Conservation (phyloP, 2,329 filamentous ascomycete species). For the Aspergillus felis region DNA sequence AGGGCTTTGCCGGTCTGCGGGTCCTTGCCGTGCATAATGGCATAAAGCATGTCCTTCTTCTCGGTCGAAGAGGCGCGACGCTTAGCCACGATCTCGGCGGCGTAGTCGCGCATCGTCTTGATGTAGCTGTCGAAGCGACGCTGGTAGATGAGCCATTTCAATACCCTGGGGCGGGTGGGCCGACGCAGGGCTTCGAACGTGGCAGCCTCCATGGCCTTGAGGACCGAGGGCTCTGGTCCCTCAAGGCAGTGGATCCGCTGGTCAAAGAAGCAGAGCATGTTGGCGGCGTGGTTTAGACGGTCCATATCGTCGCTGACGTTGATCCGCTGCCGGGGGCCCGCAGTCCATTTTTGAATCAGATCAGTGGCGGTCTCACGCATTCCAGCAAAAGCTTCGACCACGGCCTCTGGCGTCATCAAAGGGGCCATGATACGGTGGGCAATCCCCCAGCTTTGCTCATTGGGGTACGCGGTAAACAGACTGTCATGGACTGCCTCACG, state of each 20-base stretch:
- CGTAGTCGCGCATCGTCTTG: slow-evolving; percentile 53
- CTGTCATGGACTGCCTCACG: slow-evolving; percentile 61
- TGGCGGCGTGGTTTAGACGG: slow-evolving; percentile 51
- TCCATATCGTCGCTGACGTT: slow-evolving; percentile 50
- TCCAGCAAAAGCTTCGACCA: slow-evolving; percentile 43
- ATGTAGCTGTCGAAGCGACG: slow-evolving; percentile 54
- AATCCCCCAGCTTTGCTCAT: slow-evolving; percentile 59
- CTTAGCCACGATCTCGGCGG: slow-evolving; percentile 54
- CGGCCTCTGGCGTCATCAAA: slow-evolving; percentile 40
- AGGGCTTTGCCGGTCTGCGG: slow-evolving; percentile 58
- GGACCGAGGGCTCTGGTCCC: slow-evolving; percentile 47
- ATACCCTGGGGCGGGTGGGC: slow-evolving; percentile 47
- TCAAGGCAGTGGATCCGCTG: slow-evolving; percentile 47
- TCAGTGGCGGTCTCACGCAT: slow-evolving; percentile 50
- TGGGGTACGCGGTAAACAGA: slow-evolving; percentile 57
- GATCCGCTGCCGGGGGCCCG: slow-evolving; percentile 39
- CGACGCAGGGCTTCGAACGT: slow-evolving; percentile 56
- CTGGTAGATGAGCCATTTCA: slow-evolving; percentile 53
- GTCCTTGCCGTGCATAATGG: slow-evolving; percentile 57
- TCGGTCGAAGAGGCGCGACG: slow-evolving; percentile 52
- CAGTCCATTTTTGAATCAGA: slow-evolving; percentile 50
- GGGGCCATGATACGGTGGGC: slow-evolving; percentile 52
- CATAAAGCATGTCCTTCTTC: slow-evolving; percentile 59
- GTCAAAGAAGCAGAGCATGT: slow-evolving; percentile 50
- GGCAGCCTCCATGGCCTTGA: slow-evolving; percentile 53